A percentile compares a stretch with the other conserved stretches of the same genome.
Evolutionary conservation across 768 basidiomycete species (phyloP).

Genomic region (Lyophyllum semitale): DNA sequence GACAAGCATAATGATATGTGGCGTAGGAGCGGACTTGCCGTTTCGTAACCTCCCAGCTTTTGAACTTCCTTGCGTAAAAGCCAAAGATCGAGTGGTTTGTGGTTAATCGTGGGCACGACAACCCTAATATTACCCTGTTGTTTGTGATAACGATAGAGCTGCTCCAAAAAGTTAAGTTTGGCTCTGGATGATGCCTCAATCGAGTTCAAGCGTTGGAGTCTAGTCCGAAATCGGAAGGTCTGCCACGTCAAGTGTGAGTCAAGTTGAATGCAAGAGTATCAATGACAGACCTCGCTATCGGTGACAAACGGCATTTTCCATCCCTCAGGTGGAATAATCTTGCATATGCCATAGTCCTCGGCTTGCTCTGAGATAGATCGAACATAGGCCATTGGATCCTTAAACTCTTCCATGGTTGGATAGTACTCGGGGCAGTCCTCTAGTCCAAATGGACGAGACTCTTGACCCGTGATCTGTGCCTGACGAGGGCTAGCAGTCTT

Average conservation of each 20-base stretch:
- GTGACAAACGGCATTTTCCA: conserved; percentile 98
- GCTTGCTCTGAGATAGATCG: conserved; percentile 74
- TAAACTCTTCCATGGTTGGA: conserved; percentile 90
- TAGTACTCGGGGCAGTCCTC: conserved; percentile 88
- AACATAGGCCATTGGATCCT: conserved; percentile 93
- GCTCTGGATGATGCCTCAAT: conserved; percentile 97
- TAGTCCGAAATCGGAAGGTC: conserved; percentile 95
- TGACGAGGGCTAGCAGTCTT: conserved; percentile 63
- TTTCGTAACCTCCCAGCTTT: conserved; percentile 84
- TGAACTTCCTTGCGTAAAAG: conserved; percentile 90
- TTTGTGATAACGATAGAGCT: conserved; percentile 94
- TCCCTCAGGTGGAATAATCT: conserved; percentile 88
- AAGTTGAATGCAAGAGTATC: conserved; percentile 27
- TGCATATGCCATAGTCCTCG: conserved; percentile 86
- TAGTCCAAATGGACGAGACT: conserved; percentile 80
- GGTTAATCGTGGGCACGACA: conserved; percentile 91
- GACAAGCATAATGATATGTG: conserved; percentile 6
- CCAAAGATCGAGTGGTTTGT: conserved; percentile 93
- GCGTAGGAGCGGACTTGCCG: conserved; percentile 48
- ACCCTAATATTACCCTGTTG: conserved; percentile 92
- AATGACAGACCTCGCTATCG: conserved; percentile 78
- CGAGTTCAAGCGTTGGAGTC: conserved; percentile 91
- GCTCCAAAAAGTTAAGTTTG: conserved; percentile 95
- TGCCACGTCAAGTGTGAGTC: conserved; percentile 41
- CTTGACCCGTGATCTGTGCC: conserved; percentile 34